Conservation (phyloP, 208 protist genomes). For the Crithidia fasciculata region DNA sequence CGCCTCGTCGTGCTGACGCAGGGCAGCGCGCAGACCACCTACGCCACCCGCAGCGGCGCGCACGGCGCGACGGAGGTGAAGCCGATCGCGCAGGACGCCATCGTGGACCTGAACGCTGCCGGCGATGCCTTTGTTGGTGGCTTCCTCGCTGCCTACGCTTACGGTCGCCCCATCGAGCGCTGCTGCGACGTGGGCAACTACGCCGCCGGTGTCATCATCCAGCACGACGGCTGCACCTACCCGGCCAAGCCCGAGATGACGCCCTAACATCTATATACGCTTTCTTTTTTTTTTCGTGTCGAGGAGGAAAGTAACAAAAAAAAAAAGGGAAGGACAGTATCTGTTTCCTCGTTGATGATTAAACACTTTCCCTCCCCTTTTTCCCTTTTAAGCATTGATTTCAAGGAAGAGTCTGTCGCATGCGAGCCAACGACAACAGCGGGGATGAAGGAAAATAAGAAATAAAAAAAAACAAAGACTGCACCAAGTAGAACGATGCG, state of each 20-base stretch:
- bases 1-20: constrained; percentile 97
- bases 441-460: no score
- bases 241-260: constrained; percentile 78
- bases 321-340: background rate
- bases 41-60: constrained; percentile 55
- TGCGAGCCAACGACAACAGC: no score
- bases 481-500: no score
- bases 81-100: constrained; percentile 80
- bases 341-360: no score
- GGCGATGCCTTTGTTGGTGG: constrained; percentile 98
- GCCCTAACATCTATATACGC: constrained; percentile 16
- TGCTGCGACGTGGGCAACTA: constrained; percentile 93
- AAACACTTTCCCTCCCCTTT: background rate
- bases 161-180: constrained; percentile 59
- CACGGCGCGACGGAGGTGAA: constrained; percentile 62
- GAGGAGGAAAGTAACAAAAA: background rate
- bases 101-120: constrained; percentile 98
- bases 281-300: no score
- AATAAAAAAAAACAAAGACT: no score
- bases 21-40: constrained; percentile 88
- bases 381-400: background rate
- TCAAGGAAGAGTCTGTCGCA: background rate
- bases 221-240: constrained; percentile 94
- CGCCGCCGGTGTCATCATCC: constrained; percentile 91
- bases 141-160: constrained; percentile 92